These are phyloP conservation scores for Talaromyces borbonicus DNA, from an alignment of 495 filamentous ascomycete species.

Conservation along the genomic window DNA sequence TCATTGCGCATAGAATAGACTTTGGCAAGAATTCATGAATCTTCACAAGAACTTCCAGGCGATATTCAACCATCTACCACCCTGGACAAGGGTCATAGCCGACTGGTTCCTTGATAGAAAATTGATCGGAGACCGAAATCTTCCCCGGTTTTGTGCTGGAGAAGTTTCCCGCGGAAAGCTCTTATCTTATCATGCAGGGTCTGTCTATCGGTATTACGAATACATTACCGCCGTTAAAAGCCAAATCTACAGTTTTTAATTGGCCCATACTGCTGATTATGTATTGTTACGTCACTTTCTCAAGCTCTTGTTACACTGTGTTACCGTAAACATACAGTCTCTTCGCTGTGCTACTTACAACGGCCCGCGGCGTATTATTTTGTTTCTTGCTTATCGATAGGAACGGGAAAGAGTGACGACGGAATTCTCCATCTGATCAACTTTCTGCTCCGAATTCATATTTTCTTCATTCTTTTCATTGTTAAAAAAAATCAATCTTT, in stretches of 20 bases:
- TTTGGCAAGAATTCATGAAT: no score
- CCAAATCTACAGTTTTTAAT: background rate
- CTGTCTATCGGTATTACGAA: constrained; percentile 2
- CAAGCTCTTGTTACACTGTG: background rate
- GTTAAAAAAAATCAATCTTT: no score
- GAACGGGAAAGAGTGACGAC: background rate
- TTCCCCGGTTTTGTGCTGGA: constrained; percentile 2
- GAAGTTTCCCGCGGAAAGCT: constrained; percentile 6
- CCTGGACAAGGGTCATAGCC: no score
- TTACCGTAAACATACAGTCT: no score
- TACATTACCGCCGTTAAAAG: background rate
- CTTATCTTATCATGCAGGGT: constrained; percentile 7
- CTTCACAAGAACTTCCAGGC: no score
- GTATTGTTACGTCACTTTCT: background rate
- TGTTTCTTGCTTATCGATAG: constrained; percentile 6
- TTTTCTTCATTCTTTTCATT: constrained; percentile 26
- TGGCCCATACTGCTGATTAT: background rate
- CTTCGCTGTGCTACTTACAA: no score
- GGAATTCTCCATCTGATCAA: background rate
- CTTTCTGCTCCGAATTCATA: constrained; percentile 14
- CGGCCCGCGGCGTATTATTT: background rate
- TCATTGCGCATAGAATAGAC: no score
- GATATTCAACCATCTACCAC: no score
- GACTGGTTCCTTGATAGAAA: background rate
- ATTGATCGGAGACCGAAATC: constrained; percentile 5